These are phyloP conservation scores for Rhinocladiella similis DNA, from an alignment of 2,329 filamentous ascomycete genomes.

Conservation along the genomic window DNA sequence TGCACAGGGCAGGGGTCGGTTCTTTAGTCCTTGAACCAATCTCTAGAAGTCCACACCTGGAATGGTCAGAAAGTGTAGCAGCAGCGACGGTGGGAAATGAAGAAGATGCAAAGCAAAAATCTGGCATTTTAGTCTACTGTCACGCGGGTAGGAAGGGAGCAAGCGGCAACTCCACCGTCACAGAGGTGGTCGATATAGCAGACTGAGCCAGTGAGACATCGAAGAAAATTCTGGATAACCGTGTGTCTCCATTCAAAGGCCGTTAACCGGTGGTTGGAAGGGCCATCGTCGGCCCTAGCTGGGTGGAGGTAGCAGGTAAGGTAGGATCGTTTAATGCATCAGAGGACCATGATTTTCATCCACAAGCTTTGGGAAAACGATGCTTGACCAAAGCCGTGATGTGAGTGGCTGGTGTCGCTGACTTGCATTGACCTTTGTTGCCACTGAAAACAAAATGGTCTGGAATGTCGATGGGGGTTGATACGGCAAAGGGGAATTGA, in stretches of 20 bases:
- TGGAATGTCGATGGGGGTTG: no score
- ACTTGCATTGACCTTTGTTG: neutral
- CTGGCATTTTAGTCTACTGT: neutral
- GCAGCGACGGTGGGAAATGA: neutral
- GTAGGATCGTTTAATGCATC: neutral
- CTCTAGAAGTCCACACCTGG: neutral
- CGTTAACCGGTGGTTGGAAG: neutral
- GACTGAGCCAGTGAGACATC: neutral
- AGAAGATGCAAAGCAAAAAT: neutral
- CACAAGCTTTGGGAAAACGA: neutral
- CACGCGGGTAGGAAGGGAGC: neutral
- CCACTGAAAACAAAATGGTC: no score
- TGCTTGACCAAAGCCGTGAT: neutral
- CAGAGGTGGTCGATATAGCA: neutral
- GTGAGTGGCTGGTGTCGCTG: neutral
- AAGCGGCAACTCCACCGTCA: neutral
- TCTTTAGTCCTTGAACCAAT: neutral
- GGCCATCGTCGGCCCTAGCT: neutral
- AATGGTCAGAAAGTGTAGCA: neutral
- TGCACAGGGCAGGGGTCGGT: neutral
- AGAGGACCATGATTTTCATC: neutral
- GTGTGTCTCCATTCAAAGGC: neutral
- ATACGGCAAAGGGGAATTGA: no score
- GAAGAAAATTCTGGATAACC: neutral
- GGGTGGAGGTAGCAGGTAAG: neutral